Percentiles rank a stretch among this genome's conserved stretches.
Evolutionary conservation across 345 rosid species (phyloP).

Genomic region (Pistacia vera): DNA sequence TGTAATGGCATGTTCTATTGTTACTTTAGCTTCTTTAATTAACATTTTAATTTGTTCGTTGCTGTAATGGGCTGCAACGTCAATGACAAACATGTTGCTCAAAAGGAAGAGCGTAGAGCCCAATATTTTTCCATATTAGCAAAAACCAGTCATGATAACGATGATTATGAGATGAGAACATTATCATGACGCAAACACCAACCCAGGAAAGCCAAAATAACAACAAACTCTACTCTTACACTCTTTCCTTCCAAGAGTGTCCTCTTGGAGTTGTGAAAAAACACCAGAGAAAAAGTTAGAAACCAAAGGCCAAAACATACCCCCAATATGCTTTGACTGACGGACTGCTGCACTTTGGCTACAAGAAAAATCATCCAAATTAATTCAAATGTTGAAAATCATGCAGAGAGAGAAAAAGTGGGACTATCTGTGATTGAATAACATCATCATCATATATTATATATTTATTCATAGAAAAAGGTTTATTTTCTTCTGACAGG

Average conservation of each 20-base stretch:
- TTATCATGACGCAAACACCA: slow-evolving; percentile 2
- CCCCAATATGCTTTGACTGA: slow-evolving; percentile 25
- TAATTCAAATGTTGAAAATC: slow-evolving; percentile 26
- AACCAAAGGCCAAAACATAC: not conserved
- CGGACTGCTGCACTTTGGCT: slow-evolving; percentile 22
- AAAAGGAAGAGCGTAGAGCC: not conserved
- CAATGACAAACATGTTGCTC: not conserved
- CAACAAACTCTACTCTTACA: not conserved
- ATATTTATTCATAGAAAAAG: not conserved
- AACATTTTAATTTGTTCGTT: no score
- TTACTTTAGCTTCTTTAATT: no score
- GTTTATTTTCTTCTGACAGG: not conserved
- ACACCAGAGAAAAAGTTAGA: not conserved
- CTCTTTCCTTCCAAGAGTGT: not conserved
- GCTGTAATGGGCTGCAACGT: no score
- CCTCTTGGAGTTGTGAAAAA: not conserved
- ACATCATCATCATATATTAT: not conserved
- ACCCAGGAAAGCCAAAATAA: not conserved
- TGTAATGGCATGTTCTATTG: no score
- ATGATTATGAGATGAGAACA: not conserved
- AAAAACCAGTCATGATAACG: not conserved
- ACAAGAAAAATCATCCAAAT: slow-evolving; percentile 22
- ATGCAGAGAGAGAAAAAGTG: slow-evolving; percentile 19
- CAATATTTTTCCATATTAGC: slow-evolving; percentile 1
- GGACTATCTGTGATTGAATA: slow-evolving; percentile 22